Percentiles rank a stretch among this genome's conserved stretches.
Evolutionary conservation across 768 basidiomycete genomes (phyloP).

Genomic region (Leucosporidium creatinivorum): DNA sequence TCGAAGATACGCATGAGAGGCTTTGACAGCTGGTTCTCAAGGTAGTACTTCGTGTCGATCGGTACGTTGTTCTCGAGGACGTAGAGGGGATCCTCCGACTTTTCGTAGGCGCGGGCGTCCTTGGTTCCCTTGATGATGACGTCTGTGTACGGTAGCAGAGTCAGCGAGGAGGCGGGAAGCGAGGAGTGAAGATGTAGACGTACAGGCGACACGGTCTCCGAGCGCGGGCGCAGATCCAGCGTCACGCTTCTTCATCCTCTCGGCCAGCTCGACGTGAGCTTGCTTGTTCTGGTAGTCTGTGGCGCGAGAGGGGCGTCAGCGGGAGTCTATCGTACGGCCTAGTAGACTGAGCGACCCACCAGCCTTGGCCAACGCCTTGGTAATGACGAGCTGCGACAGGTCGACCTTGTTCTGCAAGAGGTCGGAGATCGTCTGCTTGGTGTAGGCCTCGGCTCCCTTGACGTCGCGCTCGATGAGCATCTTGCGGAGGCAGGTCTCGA

Average conservation of each 20-base stretch:
- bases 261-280: conserved; percentile 91
- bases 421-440: conserved; percentile 87
- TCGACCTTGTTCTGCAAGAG: conserved; percentile 93
- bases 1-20: conserved; percentile 97
- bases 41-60: conserved; percentile 94
- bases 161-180: background rate
- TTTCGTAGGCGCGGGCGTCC: conserved; percentile 97
- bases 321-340: no score
- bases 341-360: conserved; percentile 46
- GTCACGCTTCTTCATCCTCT: conserved; percentile 91
- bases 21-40: conserved; percentile 95
- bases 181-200: background rate
- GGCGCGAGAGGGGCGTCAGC: background rate
- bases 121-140: conserved; percentile 92
- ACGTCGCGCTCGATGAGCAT: conserved; percentile 95
- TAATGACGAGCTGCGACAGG: conserved; percentile 98
- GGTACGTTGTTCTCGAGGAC: conserved; percentile 97
- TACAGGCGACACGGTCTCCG: conserved; percentile 94
- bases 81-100: conserved; percentile 95
- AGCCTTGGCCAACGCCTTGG: conserved; percentile 86
- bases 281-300: conserved; percentile 89
- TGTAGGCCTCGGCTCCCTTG: conserved; percentile 88
- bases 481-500: conserved; percentile 95
- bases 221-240: conserved; percentile 95
- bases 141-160: background rate